Evolutionary conservation across 345 rosid species (phyloP).

Genomic region (Salix viminalis): DNA sequence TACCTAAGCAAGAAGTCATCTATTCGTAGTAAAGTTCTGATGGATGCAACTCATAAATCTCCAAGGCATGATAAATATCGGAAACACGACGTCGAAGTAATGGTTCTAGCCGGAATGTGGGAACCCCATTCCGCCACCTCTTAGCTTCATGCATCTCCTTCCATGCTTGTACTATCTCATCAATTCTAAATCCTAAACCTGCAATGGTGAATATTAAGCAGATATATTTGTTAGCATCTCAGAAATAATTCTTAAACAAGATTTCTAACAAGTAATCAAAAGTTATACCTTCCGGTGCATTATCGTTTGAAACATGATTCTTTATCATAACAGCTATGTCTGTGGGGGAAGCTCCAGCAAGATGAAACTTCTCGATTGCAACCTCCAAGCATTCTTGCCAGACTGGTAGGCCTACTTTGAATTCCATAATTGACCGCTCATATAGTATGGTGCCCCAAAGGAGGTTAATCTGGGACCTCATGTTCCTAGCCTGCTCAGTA

Average conservation of each 20-base stretch:
- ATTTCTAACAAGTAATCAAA: not conserved
- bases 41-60: slow-evolving; percentile 31
- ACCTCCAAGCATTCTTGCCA: slow-evolving; percentile 77
- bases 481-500: slow-evolving; percentile 36
- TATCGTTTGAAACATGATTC: slow-evolving; percentile 53
- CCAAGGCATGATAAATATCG: slow-evolving; percentile 46
- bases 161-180: slow-evolving; percentile 74
- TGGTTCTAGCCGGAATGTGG: slow-evolving; percentile 67
- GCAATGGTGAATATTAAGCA: slow-evolving; percentile 20
- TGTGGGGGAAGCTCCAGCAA: slow-evolving; percentile 61
- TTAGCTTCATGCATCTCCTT: slow-evolving; percentile 76
- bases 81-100: slow-evolving; percentile 55
- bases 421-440: slow-evolving; percentile 81
- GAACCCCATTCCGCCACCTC: slow-evolving; percentile 48
- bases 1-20: not conserved
- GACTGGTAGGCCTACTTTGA: slow-evolving; percentile 57
- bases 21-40: not conserved
- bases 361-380: slow-evolving; percentile 73
- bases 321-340: slow-evolving; percentile 56
- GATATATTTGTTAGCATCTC: slow-evolving; percentile 12
- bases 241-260: not conserved
- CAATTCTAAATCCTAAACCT: slow-evolving; percentile 61
- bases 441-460: slow-evolving; percentile 81
- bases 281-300: slow-evolving; percentile 58
- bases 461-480: slow-evolving; percentile 66